These are phyloP conservation scores for Sphaerosporella brunnea DNA, from an alignment of 495 filamentous ascomycete species.

Conservation along the genomic window DNA sequence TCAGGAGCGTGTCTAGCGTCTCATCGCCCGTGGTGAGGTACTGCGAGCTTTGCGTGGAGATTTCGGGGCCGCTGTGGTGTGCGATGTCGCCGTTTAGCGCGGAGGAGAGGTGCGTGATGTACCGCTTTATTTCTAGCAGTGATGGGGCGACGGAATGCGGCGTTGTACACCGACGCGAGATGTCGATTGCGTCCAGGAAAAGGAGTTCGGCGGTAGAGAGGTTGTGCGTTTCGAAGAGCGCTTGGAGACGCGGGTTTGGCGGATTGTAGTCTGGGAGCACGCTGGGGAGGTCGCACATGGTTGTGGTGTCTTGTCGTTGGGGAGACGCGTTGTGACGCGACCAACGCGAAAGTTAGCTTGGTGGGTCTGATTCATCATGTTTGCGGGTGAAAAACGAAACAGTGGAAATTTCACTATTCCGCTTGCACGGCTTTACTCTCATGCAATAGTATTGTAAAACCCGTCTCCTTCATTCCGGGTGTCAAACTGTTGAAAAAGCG, in stretches of 20 bases:
- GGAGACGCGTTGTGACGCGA: not conserved
- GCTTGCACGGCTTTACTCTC: no score
- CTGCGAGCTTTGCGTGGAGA: slow-evolving; percentile 29
- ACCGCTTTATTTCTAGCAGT: slow-evolving; percentile 54
- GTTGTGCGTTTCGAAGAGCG: slow-evolving; percentile 53
- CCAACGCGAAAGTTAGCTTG: no score
- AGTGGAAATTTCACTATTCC: no score
- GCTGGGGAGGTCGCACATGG: slow-evolving; percentile 73
- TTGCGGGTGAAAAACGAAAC: no score
- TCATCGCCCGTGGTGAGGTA: slow-evolving; percentile 68
- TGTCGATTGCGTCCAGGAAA: slow-evolving; percentile 61
- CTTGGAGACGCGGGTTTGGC: slow-evolving; percentile 52
- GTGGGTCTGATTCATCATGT: no score
- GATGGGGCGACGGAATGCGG: slow-evolving; percentile 36
- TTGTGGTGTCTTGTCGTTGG: not conserved
- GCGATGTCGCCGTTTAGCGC: slow-evolving; percentile 5
- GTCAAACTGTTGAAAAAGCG: no score
- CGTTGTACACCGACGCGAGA: slow-evolving; percentile 56
- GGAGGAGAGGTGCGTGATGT: slow-evolving; percentile 42
- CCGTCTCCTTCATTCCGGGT: no score
- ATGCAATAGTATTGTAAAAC: no score
- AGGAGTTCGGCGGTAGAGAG: slow-evolving; percentile 74
- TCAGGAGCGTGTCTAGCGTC: slow-evolving; percentile 52
- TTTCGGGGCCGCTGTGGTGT: slow-evolving; percentile 19
- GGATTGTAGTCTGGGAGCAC: slow-evolving; percentile 59